Conservation (phyloP, 192 early-diverging fungal species). For the Coemansia brasiliensis region DNA sequence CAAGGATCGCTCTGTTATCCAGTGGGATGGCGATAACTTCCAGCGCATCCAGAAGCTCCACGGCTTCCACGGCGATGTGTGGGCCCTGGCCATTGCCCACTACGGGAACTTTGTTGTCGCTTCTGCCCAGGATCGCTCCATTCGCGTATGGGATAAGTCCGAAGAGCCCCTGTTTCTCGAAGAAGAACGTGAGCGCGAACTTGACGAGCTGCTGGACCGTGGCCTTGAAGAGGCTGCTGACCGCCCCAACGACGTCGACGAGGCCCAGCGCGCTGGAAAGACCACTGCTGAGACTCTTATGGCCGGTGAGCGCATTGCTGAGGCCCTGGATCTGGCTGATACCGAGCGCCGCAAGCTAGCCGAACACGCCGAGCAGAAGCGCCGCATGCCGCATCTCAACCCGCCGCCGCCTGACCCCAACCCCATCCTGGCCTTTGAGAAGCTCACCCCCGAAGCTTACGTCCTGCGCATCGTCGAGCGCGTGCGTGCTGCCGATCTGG, state of each 20-base stretch:
- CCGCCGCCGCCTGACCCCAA: constrained; percentile 57
- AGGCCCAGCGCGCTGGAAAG: constrained; percentile 75
- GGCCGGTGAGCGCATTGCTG: constrained; percentile 91
- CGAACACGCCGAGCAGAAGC: constrained; percentile 59
- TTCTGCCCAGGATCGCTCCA: constrained; percentile 89
- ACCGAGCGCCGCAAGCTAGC: constrained; percentile 72
- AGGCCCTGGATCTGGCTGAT: constrained; percentile 88
- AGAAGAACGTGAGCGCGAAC: constrained; percentile 93
- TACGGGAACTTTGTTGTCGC: constrained; percentile 87
- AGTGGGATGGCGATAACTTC: constrained; percentile 98
- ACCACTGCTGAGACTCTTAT: constrained; percentile 94
- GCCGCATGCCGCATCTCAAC: constrained; percentile 37
- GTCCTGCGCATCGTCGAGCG: constrained; percentile 76
- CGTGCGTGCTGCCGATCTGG: constrained; percentile 81
- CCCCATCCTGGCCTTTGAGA: constrained; percentile 68
- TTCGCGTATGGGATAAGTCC: constrained; percentile 94
- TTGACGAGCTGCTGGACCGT: constrained; percentile 87
- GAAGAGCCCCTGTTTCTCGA: constrained; percentile 94
- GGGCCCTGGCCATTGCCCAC: constrained; percentile 87
- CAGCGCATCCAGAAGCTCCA: constrained; percentile 91
- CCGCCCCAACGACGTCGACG: constrained; percentile 54
- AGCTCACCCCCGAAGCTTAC: constrained; percentile 72
- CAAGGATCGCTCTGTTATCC: constrained; percentile 89
- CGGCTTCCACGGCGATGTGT: constrained; percentile 92
- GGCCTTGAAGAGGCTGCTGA: constrained; percentile 67